A percentile compares a stretch with the other conserved stretches of the same genome.
phyloP scores from a whole-genome alignment of 2,329 filamentous ascomycete genomes.

The Chalaropsis ovoidea region DNA sequence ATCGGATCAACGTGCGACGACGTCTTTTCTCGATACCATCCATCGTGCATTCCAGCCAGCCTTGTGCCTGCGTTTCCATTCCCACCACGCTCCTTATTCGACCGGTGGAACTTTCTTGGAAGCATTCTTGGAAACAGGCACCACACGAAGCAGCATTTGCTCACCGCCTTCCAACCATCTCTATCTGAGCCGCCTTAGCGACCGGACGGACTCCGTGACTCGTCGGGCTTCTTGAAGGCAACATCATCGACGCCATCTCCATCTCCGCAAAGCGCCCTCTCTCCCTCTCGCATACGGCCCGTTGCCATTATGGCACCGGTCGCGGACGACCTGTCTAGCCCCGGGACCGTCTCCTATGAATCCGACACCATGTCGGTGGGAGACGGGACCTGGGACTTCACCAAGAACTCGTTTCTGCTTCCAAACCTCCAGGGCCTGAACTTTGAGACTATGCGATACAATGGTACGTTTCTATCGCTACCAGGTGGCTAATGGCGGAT shows the following conservation, averaged over 20 bases:
- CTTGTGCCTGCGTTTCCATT: background rate
- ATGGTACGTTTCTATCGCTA: conserved; percentile 46
- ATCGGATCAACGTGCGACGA: background rate
- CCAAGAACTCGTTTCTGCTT: conserved; percentile 65
- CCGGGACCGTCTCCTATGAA: conserved; percentile 62
- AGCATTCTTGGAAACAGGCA: background rate
- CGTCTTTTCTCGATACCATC: background rate
- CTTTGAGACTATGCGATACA: conserved; percentile 74
- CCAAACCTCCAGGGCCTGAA: conserved; percentile 68
- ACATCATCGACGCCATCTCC: background rate
- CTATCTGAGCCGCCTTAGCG: background rate
- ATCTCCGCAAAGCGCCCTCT: background rate
- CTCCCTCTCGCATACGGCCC: conserved; percentile 27
- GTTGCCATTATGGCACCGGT: conserved; percentile 51
- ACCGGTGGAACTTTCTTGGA: background rate
- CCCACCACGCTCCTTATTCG: background rate
- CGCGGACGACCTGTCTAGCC: conserved; percentile 51
- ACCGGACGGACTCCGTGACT: background rate
- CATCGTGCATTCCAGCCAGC: conserved; percentile 8
- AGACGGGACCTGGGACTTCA: conserved; percentile 74
- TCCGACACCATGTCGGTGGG: conserved; percentile 67
- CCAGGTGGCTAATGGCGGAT: background rate
- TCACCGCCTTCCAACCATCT: conserved; percentile 3
- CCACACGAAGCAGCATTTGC: background rate
- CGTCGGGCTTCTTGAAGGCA: background rate